phyloP scores from a whole-genome alignment of 345 rosid genomes.

The Punica granatum region DNA sequence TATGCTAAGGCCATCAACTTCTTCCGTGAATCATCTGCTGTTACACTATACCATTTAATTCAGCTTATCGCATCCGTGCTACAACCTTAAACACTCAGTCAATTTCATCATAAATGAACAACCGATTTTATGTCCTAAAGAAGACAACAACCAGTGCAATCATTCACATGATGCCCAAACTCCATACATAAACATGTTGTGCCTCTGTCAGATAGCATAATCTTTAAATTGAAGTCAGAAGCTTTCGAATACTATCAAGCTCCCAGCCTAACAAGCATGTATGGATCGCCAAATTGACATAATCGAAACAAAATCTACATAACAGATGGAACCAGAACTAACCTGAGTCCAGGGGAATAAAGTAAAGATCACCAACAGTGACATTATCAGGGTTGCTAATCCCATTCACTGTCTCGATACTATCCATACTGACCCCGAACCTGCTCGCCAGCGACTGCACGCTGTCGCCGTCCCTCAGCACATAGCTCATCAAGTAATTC shows the following conservation, averaged over 20 bases:
- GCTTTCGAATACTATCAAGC: not conserved
- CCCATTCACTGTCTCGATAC: slow-evolving; percentile 67
- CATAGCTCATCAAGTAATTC: slow-evolving; percentile 95
- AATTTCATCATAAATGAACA: not conserved
- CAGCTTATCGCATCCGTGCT: not conserved
- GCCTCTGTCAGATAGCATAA: no score
- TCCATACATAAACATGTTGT: not conserved
- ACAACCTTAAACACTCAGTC: not conserved
- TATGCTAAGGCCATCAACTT: not conserved
- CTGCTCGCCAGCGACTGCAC: slow-evolving; percentile 77
- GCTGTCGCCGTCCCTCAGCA: slow-evolving; percentile 63
- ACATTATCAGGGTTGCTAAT: slow-evolving; percentile 69
- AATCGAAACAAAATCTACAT: not conserved
- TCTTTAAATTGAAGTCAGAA: no score
- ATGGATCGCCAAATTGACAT: not conserved
- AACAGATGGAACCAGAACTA: slow-evolving; percentile 10
- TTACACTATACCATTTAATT: not conserved
- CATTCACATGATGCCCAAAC: not conserved
- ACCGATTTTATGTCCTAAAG: not conserved
- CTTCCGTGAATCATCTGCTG: not conserved
- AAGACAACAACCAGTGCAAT: not conserved
- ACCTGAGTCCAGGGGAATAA: slow-evolving; percentile 89
- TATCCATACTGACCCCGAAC: slow-evolving; percentile 92
- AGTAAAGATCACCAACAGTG: slow-evolving; percentile 66
- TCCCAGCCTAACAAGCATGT: not conserved